phyloP scores from a whole-genome alignment of 2,329 filamentous ascomycete species.

The Fonsecaea multimorphosa region DNA sequence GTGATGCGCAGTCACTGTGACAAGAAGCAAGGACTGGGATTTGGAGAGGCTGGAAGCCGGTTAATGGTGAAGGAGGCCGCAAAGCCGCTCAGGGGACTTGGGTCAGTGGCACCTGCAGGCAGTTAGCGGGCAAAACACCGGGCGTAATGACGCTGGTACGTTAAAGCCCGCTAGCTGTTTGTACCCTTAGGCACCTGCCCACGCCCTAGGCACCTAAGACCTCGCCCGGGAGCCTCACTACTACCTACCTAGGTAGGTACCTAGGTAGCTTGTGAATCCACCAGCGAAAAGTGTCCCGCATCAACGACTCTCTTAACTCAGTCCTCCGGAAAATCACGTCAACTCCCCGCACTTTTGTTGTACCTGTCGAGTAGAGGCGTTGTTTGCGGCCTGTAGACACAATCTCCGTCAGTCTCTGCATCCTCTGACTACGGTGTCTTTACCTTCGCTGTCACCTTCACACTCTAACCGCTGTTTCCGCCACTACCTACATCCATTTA shows the following conservation, averaged over 20 bases:
- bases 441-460: background rate
- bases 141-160: background rate
- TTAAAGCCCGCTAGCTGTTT: background rate
- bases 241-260: too few relatives aligned
- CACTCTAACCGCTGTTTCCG: background rate
- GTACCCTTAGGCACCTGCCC: background rate
- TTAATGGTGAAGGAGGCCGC: background rate
- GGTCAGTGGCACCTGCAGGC: background rate
- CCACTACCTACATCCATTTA: background rate
- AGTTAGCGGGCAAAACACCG: background rate
- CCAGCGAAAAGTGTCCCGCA: background rate
- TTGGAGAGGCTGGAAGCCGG: slow-evolving; percentile 19
- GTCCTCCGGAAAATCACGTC: background rate
- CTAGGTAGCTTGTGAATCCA: background rate
- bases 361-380: background rate
- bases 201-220: too few relatives aligned
- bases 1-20: slow-evolving; percentile 2
- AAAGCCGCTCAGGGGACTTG: background rate
- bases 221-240: too few relatives aligned
- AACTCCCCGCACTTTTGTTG: slow-evolving; percentile 15
- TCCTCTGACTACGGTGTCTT: slow-evolving; percentile 4
- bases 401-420: background rate
- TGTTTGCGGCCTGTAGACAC: slow-evolving; percentile 2
- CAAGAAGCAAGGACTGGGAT: slow-evolving; percentile 1
- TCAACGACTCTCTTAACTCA: too few relatives aligned